Base-by-base conservation (phyloP, 441 rosid species). In the Croton laevigatus region DNA sequence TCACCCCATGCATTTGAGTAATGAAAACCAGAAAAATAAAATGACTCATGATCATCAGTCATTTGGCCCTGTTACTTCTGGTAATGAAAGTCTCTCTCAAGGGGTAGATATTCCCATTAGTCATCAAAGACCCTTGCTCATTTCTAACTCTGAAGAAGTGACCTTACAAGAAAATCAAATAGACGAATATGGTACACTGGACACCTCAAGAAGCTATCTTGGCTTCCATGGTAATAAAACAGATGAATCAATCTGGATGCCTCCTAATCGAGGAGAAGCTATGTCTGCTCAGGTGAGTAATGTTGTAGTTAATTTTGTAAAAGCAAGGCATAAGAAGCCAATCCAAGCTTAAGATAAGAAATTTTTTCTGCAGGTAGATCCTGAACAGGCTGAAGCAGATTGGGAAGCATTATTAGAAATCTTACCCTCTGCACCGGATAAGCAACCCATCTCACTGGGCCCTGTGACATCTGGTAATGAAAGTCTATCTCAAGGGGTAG, bases 301-400 rank as follows among this genome's bases (percentile, higher is more conserved):
- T 32, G 38, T 7, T 13, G n/a, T 8, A 27, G 3, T 48, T 58
- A 32, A 12, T 58, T 27, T 2, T 62, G 19, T 23, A 10, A 9
- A 23, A 44, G 67, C 14, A 37, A 58, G 12, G 12, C 11, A 22
- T 6, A 32, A 63, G 54, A 44, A 14, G 54, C 53, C 22, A 45
- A 23, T 16, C 37, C 36, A 0, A 37, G 42, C 36, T 67, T 13
- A 54, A 36, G 8, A 37, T 53, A 20, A 13, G 17, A 22, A 44
- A 27, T 68, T 27, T 9, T 45, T 69, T 61, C 59, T 69, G 72
- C 55, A 59, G 72, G 17, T 12, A 34, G 4, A 19, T 27, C 34
- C 58, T 59, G 12, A 32, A 17, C 42, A 3, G 19, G 0, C n/a
- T 14, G 58, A 45, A 6, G 10, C 46, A 6, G 10, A 46, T 8